Base-by-base conservation (phyloP, 2,329 filamentous ascomycete species). In the Paraphaeosphaeria sporulosa region DNA sequence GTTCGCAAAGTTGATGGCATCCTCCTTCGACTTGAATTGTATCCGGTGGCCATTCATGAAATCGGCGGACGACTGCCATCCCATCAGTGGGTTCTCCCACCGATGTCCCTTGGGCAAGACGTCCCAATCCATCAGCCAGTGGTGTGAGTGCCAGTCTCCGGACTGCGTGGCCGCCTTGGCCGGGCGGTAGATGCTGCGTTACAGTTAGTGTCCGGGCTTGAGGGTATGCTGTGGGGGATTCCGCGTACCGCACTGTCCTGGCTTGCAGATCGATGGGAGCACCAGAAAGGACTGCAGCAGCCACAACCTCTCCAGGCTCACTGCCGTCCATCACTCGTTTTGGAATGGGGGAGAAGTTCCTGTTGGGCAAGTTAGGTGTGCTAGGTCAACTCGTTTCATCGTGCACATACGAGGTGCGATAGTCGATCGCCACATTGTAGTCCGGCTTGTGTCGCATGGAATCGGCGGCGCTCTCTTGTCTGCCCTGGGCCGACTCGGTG, bases 41-140 rank as follows among this genome's bases (percentile, higher is more conserved):
- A 99, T 81, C 77, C 93, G 87, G 51, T 93, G 96, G 74, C 93
- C 94, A 80, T 99, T 94, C 93, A 99, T 95, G 76, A 88, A 88
- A 80, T 99, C 95, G 58, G 86, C 94, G 19, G 93, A 96, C 25
- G 94, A 98, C 78, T 97, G 94, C 96, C 96, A 99, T 62, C 95
- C 95, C 88, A 99, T 99, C 78, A 99, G 82, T 49, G 91, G 92
- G 82, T 99, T 99, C 84, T 99, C 95, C 96, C 95, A 99, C 71
- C 95, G 88, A 81, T 97, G 92, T 63, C 95, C 95, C 83, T 96
- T 97, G 71, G 85, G 81, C 34, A 98, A 85, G 51, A 96, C 88
- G 78, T 99, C 95, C 95, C 95, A 99, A 79, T 99, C 95, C 93
- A 99, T 96, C 53, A 94, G 90, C 95, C 95, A 99, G 74, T 90